These are phyloP conservation scores for Cystobasidium onofrii DNA, from an alignment of 768 basidiomycete genomes.

Conservation along the genomic window DNA sequence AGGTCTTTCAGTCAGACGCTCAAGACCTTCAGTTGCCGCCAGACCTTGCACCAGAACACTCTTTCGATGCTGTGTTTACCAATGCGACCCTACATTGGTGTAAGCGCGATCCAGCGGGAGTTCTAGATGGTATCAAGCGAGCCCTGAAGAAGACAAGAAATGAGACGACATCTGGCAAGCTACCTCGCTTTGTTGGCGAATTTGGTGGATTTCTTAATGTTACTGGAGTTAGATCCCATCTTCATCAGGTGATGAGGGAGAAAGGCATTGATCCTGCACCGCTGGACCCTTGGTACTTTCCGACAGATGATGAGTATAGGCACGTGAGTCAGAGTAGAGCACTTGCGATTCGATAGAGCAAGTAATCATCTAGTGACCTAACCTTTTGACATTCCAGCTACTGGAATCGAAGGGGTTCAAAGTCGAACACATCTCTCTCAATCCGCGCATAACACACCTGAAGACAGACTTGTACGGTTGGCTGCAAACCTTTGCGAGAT, in stretches of 20 bases:
- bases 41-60: neutral
- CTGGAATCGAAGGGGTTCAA: constrained; percentile 24
- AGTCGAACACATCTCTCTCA: constrained; percentile 36
- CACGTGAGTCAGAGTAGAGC: neutral
- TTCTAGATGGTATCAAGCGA: constrained; percentile 56
- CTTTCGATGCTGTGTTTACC: constrained; percentile 68
- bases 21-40: neutral
- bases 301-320: constrained; percentile 6
- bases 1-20: constrained; percentile 5
- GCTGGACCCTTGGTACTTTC: constrained; percentile 15
- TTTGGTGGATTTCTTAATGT: constrained; percentile 58
- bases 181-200: constrained; percentile 65
- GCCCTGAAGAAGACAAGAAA: constrained; percentile 52
- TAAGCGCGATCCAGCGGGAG: constrained; percentile 61
- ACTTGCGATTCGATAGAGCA: too few relatives aligned
- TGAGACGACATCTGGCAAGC: constrained; percentile 38
- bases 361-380: too few relatives aligned
- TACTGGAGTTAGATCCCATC: neutral
- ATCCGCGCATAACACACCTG: constrained; percentile 45
- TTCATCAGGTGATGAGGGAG: constrained; percentile 11
- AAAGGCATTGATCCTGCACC: constrained; percentile 6
- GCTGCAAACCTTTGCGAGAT: constrained; percentile 59
- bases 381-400: constrained; percentile 24
- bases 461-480: constrained; percentile 51
- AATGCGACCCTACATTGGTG: constrained; percentile 79